Evolutionary conservation across 2,329 filamentous ascomycete genomes (phyloP).

Genomic region (Blastomyces silverae): DNA sequence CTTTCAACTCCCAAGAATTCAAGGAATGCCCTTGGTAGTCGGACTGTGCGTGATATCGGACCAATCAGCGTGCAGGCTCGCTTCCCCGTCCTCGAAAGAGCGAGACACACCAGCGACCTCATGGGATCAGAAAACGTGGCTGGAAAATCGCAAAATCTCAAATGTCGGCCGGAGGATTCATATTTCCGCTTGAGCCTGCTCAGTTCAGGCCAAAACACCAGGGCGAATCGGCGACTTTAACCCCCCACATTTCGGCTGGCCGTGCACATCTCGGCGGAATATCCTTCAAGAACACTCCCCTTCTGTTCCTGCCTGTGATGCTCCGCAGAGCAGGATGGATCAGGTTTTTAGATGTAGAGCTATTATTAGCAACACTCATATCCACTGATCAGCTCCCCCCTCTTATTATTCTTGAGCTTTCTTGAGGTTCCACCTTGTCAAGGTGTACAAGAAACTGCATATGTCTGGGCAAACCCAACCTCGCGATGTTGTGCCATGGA

Average conservation of each 20-base stretch:
- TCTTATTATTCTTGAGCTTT: no score
- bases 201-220: no score
- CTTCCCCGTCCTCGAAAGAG: not conserved
- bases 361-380: not conserved
- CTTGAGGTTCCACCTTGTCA: not conserved
- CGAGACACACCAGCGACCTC: no score
- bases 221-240: no score
- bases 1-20: no score
- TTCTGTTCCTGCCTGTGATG: no score
- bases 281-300: not conserved
- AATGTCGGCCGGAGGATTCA: not conserved
- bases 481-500: no score
- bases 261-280: no score
- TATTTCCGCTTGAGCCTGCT: not conserved
- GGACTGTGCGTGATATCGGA: not conserved
- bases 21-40: no score
- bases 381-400: not conserved
- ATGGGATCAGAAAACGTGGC: not conserved
- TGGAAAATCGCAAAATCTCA: not conserved
- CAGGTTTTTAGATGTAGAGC: no score
- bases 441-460: not conserved
- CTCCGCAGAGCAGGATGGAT: no score
- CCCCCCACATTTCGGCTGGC: no score
- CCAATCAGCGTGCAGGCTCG: not conserved
- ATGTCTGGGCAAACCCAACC: not conserved